phyloP scores from a whole-genome alignment of 2,329 filamentous ascomycete species.

The Hypoxylon sp. region DNA sequence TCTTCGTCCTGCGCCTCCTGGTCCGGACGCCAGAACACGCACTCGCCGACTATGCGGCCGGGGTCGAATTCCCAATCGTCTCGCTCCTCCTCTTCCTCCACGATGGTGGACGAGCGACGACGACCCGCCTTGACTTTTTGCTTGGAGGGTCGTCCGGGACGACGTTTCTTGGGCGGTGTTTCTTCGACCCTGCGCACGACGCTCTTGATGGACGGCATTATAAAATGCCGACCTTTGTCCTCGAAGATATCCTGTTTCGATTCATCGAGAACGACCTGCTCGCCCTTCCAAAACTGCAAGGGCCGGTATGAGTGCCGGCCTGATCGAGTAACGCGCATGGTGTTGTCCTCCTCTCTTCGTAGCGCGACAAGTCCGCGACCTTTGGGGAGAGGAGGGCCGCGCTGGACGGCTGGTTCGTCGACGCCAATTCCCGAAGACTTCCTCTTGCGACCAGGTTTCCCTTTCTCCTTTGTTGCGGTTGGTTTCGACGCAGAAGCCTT shows the following conservation, averaged over 20 bases:
- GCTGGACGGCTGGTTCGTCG: slow-evolving; percentile 63
- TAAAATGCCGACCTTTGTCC: slow-evolving; percentile 63
- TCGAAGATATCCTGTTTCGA: slow-evolving; percentile 63
- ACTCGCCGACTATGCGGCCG: slow-evolving; percentile 72
- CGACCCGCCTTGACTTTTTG: slow-evolving; percentile 37
- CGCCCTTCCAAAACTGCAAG: slow-evolving; percentile 87
- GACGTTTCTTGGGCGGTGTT: slow-evolving; percentile 45
- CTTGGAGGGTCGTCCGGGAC: slow-evolving; percentile 44
- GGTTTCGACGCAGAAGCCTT: slow-evolving; percentile 44
- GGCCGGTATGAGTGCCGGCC: slow-evolving; percentile 84
- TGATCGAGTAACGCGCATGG: slow-evolving; percentile 74
- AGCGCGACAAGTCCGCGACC: slow-evolving; percentile 66
- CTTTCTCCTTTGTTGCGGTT: slow-evolving; percentile 46
- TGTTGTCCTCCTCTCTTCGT: slow-evolving; percentile 63
- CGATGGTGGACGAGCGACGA: slow-evolving; percentile 37
- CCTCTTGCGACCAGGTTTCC: slow-evolving; percentile 52
- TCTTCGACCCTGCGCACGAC: slow-evolving; percentile 80
- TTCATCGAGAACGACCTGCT: slow-evolving; percentile 77
- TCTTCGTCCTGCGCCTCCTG: slow-evolving; percentile 66
- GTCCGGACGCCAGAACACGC: slow-evolving; percentile 73
- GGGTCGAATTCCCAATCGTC: slow-evolving; percentile 80
- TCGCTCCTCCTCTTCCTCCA: slow-evolving; percentile 66
- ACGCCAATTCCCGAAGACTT: slow-evolving; percentile 57
- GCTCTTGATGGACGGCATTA: slow-evolving; percentile 79
- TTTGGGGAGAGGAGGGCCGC: slow-evolving; percentile 68